These are phyloP conservation scores for Lachnellula suecica DNA, from an alignment of 2,329 filamentous ascomycete species.

Conservation along the genomic window DNA sequence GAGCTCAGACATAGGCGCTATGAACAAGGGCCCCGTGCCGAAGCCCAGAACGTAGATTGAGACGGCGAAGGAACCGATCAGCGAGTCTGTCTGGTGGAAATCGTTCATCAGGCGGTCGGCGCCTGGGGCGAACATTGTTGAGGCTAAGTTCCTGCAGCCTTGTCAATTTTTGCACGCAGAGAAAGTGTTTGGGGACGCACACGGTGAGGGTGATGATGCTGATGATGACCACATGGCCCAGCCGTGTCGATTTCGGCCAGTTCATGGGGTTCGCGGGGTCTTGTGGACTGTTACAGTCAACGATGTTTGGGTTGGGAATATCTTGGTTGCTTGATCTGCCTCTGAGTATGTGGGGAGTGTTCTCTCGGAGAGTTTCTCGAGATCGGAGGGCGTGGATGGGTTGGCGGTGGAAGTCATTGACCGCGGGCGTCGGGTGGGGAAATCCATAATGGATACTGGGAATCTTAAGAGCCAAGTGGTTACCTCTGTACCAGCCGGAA, in stretches of 20 bases:
- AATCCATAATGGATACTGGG: too few relatives aligned
- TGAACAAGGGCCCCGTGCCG: conserved; percentile 26
- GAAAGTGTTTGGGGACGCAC: conserved; percentile 12
- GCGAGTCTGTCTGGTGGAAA: neutral
- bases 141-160: too few relatives aligned
- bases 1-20: conserved; percentile 53
- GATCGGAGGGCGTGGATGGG: too few relatives aligned
- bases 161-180: too few relatives aligned
- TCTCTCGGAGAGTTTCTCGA: neutral
- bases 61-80: neutral
- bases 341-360: neutral
- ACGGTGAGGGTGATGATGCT: conserved; percentile 16
- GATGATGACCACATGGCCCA: conserved; percentile 10
- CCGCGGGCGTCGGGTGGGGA: too few relatives aligned
- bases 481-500: too few relatives aligned
- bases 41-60: conserved; percentile 11
- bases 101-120: neutral
- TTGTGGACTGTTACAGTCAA: conserved; percentile 2
- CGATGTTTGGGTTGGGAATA: neutral
- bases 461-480: too few relatives aligned
- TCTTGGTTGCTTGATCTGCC: neutral
- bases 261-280: conserved; percentile 19
- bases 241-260: conserved; percentile 11
- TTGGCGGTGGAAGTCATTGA: too few relatives aligned
- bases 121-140: conserved; percentile 1